Conservation (phyloP, 169 alveolate genomes). For the Cryptosporidium tyzzeri region DNA sequence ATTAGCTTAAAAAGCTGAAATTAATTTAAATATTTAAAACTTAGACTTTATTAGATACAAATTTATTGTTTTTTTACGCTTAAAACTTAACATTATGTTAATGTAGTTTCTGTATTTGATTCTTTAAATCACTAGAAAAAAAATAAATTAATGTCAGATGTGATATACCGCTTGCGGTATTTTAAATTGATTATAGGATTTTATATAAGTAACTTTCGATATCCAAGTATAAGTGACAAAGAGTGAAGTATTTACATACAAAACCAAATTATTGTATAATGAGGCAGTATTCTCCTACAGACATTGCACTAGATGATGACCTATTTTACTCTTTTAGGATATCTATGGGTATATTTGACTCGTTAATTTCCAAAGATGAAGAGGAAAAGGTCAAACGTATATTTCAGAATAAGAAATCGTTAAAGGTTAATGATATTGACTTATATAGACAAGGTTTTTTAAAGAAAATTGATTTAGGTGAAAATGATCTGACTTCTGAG, state of each 20-base stretch:
- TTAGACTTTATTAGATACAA: too few species aligned
- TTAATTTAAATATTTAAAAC: too few species aligned
- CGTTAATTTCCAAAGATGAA: constrained; percentile 13
- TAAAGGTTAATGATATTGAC: background rate
- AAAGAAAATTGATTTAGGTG: background rate
- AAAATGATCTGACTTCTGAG: background rate
- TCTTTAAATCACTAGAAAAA: background rate
- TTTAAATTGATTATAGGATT: background rate
- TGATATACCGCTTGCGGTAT: constrained; percentile 29
- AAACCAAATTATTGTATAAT: background rate
- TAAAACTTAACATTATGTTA: background rate
- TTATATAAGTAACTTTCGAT: background rate
- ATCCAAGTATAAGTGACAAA: background rate
- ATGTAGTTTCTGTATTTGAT: background rate
- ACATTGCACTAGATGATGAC: constrained; percentile 54
- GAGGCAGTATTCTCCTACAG: constrained; percentile 16
- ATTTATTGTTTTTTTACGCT: background rate
- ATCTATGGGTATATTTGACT: constrained; percentile 27
- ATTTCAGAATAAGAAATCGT: background rate
- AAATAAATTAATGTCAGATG: background rate
- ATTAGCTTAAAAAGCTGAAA: too few species aligned
- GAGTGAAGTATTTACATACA: background rate
- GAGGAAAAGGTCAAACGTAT: constrained; percentile 13
- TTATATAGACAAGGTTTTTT: background rate
- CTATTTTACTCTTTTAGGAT: constrained; percentile 42